Conservation (phyloP, 177 flowering plant species). For the Telopea speciosissima region DNA sequence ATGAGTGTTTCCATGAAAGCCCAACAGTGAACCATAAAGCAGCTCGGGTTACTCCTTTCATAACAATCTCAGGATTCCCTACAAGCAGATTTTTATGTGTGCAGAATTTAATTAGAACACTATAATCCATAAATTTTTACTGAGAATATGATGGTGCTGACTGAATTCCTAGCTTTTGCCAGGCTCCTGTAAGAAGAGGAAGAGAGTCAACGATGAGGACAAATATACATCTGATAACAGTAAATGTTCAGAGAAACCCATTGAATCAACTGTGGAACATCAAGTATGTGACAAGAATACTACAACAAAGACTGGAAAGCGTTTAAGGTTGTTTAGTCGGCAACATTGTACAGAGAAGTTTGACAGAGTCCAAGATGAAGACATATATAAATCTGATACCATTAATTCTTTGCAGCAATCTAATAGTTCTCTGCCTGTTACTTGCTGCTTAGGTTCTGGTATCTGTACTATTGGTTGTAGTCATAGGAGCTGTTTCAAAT, state of each 20-base stretch:
- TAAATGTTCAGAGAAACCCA: constrained; percentile 9
- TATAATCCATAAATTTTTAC: neutral
- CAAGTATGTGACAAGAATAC: constrained; percentile 8
- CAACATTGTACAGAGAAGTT: constrained; percentile 37
- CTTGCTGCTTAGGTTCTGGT: too few relatives aligned
- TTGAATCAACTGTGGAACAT: constrained; percentile 5
- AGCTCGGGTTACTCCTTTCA: too few relatives aligned
- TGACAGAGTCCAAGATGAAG: too few relatives aligned
- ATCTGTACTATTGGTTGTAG: too few relatives aligned
- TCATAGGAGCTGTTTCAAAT: too few relatives aligned
- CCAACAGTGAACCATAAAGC: too few relatives aligned
- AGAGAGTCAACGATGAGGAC: constrained; percentile 16
- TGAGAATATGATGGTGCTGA: neutral
- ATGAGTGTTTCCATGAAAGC: too few relatives aligned
- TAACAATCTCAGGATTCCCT: too few relatives aligned
- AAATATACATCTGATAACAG: constrained; percentile 9
- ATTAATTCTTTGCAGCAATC: too few relatives aligned
- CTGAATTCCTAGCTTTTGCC: constrained; percentile 12
- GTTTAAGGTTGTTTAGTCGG: constrained; percentile 38
- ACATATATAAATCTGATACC: too few relatives aligned
- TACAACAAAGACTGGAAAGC: constrained; percentile 29
- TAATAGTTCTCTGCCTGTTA: too few relatives aligned
- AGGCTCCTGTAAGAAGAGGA: constrained; percentile 39
- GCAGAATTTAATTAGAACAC: neutral
- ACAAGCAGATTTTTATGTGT: too few relatives aligned